phyloP scores from a whole-genome alignment of 768 basidiomycete species.

The Mycena albidolilacea region DNA sequence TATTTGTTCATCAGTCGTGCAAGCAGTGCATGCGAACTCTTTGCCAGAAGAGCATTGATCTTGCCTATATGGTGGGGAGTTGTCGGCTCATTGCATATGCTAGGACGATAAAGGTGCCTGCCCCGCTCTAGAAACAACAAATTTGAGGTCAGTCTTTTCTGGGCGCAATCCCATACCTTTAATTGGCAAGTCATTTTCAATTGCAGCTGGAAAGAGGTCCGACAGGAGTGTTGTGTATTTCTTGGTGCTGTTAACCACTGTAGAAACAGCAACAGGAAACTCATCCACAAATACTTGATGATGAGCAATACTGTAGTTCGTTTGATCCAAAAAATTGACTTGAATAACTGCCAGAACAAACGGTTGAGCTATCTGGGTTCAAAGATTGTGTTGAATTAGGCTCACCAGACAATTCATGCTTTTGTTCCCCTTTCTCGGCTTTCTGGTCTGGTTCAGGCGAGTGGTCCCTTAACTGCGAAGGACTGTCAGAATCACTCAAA shows the following conservation, averaged over 20 bases:
- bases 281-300: background rate
- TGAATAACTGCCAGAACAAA: background rate
- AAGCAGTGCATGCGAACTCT: background rate
- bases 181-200: background rate
- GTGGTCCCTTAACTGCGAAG: no score
- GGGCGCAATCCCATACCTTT: background rate
- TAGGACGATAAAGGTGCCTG: background rate
- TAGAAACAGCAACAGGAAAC: background rate
- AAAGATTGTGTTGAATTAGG: no score
- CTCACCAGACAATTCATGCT: no score
- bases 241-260: background rate
- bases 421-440: no score
- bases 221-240: background rate
- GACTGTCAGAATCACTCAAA: no score
- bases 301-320: background rate
- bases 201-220: background rate
- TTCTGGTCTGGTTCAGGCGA: no score
- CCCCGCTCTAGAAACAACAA: background rate
- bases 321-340: conserved; percentile 1
- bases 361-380: no score
- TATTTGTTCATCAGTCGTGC: background rate
- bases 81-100: background rate
- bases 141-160: background rate
- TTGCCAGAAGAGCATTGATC: background rate
- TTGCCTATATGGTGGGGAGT: background rate